A percentile compares a stretch with the other conserved stretches of the same genome.
Conservation (phyloP, 2,329 filamentous ascomycete species). For the Fonsecaea pedrosoi region DNA sequence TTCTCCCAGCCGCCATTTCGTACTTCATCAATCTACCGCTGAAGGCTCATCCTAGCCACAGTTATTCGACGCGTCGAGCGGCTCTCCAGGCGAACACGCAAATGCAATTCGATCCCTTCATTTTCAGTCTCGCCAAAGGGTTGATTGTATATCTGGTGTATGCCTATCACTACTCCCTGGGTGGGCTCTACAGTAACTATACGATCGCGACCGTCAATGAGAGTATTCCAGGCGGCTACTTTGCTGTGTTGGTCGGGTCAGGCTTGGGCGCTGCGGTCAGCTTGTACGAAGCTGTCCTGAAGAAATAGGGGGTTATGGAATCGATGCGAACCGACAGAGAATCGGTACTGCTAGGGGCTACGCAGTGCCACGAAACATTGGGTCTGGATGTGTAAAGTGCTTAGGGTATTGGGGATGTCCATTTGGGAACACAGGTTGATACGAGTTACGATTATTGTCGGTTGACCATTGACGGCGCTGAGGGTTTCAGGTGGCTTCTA, state of each 20-base stretch:
- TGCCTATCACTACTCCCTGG: conserved; percentile 55
- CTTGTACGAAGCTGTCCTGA: conserved; percentile 56
- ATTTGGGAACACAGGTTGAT: conserved; percentile 18
- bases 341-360: neutral
- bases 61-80: conserved; percentile 49
- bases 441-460: conserved; percentile 30
- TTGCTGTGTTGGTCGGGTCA: conserved; percentile 50
- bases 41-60: conserved; percentile 46
- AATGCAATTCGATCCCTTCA: conserved; percentile 75
- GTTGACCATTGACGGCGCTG: conserved; percentile 23
- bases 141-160: conserved; percentile 83
- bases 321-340: neutral
- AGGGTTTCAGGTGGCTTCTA: conserved; percentile 2
- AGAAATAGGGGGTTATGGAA: conserved; percentile 42
- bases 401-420: neutral
- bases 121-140: conserved; percentile 88
- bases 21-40: conserved; percentile 91
- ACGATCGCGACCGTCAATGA: conserved; percentile 49
- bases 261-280: conserved; percentile 51
- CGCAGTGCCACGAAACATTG: neutral
- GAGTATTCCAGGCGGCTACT: conserved; percentile 49
- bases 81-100: conserved; percentile 36
- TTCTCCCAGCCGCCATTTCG: conserved; percentile 73
- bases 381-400: conserved; percentile 24
- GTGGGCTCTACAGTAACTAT: conserved; percentile 46